A percentile compares a stretch with the other conserved stretches of the same genome.
These are phyloP conservation scores for Apium graveolens DNA, from an alignment of 129 eudicot species.

Conservation along the genomic window DNA sequence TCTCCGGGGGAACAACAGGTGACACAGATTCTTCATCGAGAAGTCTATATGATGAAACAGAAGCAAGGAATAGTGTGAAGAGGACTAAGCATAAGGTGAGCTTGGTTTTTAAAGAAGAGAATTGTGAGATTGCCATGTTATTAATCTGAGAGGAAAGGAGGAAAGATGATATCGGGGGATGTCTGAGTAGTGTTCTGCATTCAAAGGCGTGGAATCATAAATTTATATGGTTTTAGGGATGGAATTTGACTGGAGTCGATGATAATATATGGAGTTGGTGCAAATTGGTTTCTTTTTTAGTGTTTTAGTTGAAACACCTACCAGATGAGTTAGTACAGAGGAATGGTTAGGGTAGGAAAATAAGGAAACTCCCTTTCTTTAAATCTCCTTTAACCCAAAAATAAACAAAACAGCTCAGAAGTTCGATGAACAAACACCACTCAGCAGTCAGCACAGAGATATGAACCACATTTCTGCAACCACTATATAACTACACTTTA, in stretches of 20 bases:
- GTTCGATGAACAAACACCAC: background rate
- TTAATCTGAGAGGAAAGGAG: constrained; percentile 8
- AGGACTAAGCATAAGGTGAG: constrained; percentile 18
- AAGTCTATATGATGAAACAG: constrained; percentile 24
- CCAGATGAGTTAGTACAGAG: constrained; percentile 10
- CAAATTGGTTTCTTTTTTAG: background rate
- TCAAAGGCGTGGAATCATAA: constrained; percentile 6
- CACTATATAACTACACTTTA: background rate
- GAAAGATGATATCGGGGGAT: background rate
- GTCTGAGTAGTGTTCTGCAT: background rate
- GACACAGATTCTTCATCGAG: constrained; percentile 24
- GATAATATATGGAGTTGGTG: constrained; percentile 22
- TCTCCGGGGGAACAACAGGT: constrained; percentile 12
- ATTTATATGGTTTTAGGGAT: constrained; percentile 11
- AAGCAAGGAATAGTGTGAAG: constrained; percentile 16
- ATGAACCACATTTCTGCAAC: background rate
- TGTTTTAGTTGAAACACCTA: constrained; percentile 15
- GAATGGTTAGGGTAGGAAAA: constrained; percentile 20
- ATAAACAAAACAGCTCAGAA: background rate
- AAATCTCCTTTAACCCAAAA: background rate
- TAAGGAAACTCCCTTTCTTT: background rate
- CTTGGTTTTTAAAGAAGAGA: background rate
- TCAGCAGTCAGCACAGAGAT: too few relatives aligned
- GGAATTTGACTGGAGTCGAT: constrained; percentile 19
- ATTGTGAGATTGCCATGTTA: background rate